These are phyloP conservation scores for Penicillium sumatraense DNA, from an alignment of 2,329 filamentous ascomycete species.

Conservation along the genomic window DNA sequence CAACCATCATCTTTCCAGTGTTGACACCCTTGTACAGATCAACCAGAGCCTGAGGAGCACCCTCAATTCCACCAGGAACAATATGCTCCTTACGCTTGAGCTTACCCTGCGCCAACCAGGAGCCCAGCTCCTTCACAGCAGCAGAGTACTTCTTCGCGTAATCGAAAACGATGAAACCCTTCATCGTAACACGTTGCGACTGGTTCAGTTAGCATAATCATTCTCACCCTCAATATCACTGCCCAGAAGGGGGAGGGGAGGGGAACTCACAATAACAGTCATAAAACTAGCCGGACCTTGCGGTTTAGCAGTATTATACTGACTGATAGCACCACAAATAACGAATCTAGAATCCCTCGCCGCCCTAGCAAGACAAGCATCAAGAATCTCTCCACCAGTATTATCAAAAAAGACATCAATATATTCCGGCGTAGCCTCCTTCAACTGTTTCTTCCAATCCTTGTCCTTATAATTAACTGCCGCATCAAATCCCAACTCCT, in stretches of 20 bases:
- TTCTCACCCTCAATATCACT: no score
- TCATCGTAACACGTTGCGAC: slow-evolving; percentile 56
- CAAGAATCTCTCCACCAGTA: slow-evolving; percentile 72
- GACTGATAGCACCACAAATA: slow-evolving; percentile 72
- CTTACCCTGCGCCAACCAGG: slow-evolving; percentile 74
- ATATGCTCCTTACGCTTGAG: slow-evolving; percentile 74
- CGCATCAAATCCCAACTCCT: slow-evolving; percentile 68
- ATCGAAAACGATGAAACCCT: slow-evolving; percentile 77
- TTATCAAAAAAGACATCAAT: slow-evolving; percentile 78
- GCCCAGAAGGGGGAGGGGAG: no score
- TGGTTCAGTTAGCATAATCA: no score
- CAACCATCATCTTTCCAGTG: slow-evolving; percentile 66
- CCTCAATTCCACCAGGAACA: slow-evolving; percentile 68
- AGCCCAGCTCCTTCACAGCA: slow-evolving; percentile 64
- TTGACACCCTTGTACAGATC: slow-evolving; percentile 72
- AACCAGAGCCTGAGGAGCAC: slow-evolving; percentile 66
- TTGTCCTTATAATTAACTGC: slow-evolving; percentile 72
- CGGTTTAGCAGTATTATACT: slow-evolving; percentile 66
- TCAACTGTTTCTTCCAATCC: slow-evolving; percentile 65
- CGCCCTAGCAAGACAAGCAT: slow-evolving; percentile 67
- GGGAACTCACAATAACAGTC: slow-evolving; percentile 43
- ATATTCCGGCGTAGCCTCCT: slow-evolving; percentile 60
- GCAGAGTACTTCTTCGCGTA: slow-evolving; percentile 61
- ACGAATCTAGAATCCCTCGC: slow-evolving; percentile 67
- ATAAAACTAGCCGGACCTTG: slow-evolving; percentile 59